These are phyloP conservation scores for Sporisorium graminicola DNA, from an alignment of 1,284 basidiomycete genomes.

Conservation along the genomic window DNA sequence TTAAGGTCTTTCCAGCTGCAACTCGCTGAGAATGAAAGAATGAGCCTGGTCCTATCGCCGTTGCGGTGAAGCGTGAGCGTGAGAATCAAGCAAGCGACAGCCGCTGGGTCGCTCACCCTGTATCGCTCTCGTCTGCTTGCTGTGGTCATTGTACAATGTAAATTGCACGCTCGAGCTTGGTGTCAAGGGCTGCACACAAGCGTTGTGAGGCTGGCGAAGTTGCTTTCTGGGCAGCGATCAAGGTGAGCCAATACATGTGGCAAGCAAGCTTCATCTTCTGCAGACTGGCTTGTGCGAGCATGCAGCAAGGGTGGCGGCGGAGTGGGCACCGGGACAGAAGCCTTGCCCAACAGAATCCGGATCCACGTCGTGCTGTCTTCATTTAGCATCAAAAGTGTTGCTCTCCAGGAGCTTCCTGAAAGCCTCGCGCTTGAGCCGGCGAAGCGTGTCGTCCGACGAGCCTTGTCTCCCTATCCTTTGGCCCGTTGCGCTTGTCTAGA, in stretches of 20 bases:
- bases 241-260: not conserved
- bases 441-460: conserved; percentile 16
- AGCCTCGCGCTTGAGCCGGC: not conserved
- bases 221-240: not conserved
- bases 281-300: conserved; percentile 34
- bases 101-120: too few relatives aligned
- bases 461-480: not conserved
- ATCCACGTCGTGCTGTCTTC: conserved; percentile 15
- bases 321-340: not conserved
- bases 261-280: not conserved
- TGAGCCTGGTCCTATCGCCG: not conserved
- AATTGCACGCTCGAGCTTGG: too few relatives aligned
- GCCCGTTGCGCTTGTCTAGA: not conserved
- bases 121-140: not conserved
- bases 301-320: not conserved
- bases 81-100: not conserved
- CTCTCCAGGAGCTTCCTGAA: conserved; percentile 8
- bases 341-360: not conserved
- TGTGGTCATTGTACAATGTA: not conserved
- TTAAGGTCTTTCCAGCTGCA: not conserved
- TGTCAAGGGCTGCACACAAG: too few relatives aligned
- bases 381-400: conserved; percentile 10
- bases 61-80: not conserved
- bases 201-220: not conserved
- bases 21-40: not conserved